Evolutionary conservation across 2,329 filamentous ascomycete species (phyloP).

Genomic region (Bimuria novae-zelandiae): DNA sequence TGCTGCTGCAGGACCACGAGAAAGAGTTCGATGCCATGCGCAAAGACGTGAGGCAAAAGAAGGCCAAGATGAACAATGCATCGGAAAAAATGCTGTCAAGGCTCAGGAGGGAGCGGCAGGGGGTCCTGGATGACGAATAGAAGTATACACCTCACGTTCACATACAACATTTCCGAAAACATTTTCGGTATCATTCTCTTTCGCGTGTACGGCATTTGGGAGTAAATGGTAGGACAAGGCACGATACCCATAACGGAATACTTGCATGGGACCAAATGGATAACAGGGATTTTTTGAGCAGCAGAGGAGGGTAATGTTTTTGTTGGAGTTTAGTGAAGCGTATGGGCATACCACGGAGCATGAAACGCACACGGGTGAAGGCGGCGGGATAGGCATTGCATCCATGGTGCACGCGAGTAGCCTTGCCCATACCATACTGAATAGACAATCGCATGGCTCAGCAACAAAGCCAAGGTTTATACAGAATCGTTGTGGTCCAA

Average conservation of each 20-base stretch:
- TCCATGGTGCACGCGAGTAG: too few species aligned
- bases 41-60: conserved; percentile 28
- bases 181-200: not conserved
- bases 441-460: too few species aligned
- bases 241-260: not conserved
- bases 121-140: not conserved
- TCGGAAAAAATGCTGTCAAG: conserved; percentile 12
- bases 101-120: conserved; percentile 14
- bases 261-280: not conserved
- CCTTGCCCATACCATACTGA: too few species aligned
- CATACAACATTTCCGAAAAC: too few species aligned
- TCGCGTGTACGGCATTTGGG: not conserved
- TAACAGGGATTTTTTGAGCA: not conserved
- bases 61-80: conserved; percentile 23
- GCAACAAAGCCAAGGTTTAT: too few species aligned
- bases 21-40: conserved; percentile 39
- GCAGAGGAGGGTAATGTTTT: too few species aligned
- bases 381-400: too few species aligned
- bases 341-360: too few species aligned
- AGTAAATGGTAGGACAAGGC: not conserved
- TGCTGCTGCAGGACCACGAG: conserved; percentile 48
- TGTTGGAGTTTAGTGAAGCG: too few species aligned
- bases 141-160: too few species aligned
- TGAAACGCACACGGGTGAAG: too few species aligned
- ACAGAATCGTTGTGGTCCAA: too few species aligned